Conservation (phyloP, 371 early-diverging fungal species). For the Dipsacomyces acuminosporus region DNA sequence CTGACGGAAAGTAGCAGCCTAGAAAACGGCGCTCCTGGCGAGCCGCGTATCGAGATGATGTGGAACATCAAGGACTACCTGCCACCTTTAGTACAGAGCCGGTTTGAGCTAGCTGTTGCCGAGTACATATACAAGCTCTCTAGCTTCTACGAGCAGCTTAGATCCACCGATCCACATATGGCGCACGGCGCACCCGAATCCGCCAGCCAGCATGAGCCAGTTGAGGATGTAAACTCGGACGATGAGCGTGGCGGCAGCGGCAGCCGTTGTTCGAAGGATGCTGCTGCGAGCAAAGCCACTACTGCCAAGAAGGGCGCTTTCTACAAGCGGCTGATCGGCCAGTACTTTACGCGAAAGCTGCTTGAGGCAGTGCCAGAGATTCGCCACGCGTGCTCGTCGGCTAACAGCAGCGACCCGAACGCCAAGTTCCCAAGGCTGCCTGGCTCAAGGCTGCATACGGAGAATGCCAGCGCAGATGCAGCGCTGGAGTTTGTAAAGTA, state of each 20-base stretch:
- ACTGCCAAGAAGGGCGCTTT: slow-evolving; percentile 24
- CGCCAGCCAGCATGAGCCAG: slow-evolving; percentile 11
- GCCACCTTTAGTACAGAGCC: slow-evolving; percentile 64
- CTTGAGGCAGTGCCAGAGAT: slow-evolving; percentile 41
- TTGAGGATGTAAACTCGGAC: slow-evolving; percentile 26
- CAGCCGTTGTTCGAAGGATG: too few relatives aligned
- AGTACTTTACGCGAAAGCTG: slow-evolving; percentile 48
- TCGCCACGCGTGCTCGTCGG: slow-evolving; percentile 28
- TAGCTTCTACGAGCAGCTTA: slow-evolving; percentile 39
- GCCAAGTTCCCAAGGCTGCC: slow-evolving; percentile 43
- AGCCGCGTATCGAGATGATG: slow-evolving; percentile 57
- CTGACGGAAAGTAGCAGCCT: neutral
- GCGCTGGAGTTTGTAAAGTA: slow-evolving; percentile 77
- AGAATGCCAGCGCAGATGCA: slow-evolving; percentile 29
- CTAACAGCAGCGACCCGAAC: slow-evolving; percentile 12
- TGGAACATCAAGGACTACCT: slow-evolving; percentile 89
- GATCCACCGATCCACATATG: slow-evolving; percentile 22
- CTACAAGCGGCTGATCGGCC: slow-evolving; percentile 43
- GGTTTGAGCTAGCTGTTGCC: slow-evolving; percentile 58
- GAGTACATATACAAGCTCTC: slow-evolving; percentile 56
- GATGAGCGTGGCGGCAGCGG: slow-evolving; percentile 3
- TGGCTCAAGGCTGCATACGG: slow-evolving; percentile 19
- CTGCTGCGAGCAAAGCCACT: neutral
- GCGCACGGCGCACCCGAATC: slow-evolving; percentile 1
- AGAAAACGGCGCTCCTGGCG: too few relatives aligned